Conservation (phyloP, 345 rosid species). For the Eucalyptus leucophloia region DNA sequence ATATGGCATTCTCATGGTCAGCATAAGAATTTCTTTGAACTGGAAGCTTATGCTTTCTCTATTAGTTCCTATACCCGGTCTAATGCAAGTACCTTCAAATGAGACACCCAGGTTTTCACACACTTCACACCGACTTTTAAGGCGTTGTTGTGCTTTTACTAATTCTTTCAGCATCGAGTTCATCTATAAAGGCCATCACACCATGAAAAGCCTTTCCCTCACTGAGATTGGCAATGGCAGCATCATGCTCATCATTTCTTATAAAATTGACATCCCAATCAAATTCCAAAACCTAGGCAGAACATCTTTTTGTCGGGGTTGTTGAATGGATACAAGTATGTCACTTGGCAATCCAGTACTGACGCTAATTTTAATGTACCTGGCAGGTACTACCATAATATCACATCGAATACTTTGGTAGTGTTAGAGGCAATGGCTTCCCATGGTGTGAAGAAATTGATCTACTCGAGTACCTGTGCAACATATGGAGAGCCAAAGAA, state of each 20-base stretch:
- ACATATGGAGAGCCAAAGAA: slow-evolving; percentile 96
- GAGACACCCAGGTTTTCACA: not conserved
- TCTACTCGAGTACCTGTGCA: slow-evolving; percentile 98
- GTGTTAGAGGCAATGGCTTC: slow-evolving; percentile 86
- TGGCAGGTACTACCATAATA: slow-evolving; percentile 88
- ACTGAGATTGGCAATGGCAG: not conserved
- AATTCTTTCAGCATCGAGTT: not conserved
- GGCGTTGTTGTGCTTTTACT: not conserved
- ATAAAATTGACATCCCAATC: not conserved
- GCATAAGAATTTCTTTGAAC: not conserved
- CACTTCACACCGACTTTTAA: not conserved
- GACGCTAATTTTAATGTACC: not conserved
- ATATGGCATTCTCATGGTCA: not conserved
- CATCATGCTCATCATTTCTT: not conserved
- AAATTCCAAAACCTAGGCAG: not conserved
- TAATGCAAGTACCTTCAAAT: not conserved
- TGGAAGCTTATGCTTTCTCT: not conserved
- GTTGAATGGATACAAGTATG: not conserved
- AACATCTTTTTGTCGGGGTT: not conserved
- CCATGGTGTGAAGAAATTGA: slow-evolving; percentile 70
- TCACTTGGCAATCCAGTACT: not conserved
- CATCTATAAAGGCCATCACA: not conserved
- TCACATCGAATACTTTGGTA: slow-evolving; percentile 87
- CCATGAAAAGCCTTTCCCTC: not conserved
- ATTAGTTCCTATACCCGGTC: not conserved